Evolutionary conservation across 352 stramenopile species (phyloP), one percentile per base, ranked within the genome.

Genomic region (Phytophthora sojae): DNA sequence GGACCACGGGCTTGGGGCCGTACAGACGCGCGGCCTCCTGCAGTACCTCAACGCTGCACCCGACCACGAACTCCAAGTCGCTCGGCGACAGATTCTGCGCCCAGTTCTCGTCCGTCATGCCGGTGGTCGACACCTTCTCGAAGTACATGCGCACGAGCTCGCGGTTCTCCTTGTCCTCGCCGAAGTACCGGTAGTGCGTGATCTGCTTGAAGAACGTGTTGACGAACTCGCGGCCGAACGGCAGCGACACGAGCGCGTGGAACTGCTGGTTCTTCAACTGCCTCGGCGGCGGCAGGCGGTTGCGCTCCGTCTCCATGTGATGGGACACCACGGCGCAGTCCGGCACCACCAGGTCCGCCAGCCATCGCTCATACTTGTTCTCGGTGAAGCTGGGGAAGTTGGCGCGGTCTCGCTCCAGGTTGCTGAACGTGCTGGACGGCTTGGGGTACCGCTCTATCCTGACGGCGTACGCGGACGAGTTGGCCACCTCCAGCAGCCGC

Each of bases 401-500:
- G 45, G 25, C 59, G 4, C 71, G 60, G 4, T 89, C 75, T 52
- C 75, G 75, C 64, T 95, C 86, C 61, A 93, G 57, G 17, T 89
- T 83, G 63, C 86, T 93, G 69, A 83, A 92, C 6, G 85, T 90
- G 26, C 61, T 64, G 11, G 84, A 92, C 6, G 86, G 83, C 72
- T 94, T 93, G 2, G 88, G 88, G 57, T 92, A 95, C 14, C 86
- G 81, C 60, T 95, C 88, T 49, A 95, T 95, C 19, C 88, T 73
- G 8, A 95, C 85, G 3, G 86, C 77, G 58, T 95, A 95, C 12
- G 88, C 82, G 0, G 86, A 91, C 47, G 88, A 93, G 21, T 80
- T 80, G 29, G 88, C 86, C 6, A 94, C 81, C 30, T 94, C 86
- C 30, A 95, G 55, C 3, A 95, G 64, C 1, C 85, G 73, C 23